These are phyloP conservation scores for Fusarium keratoplasticum DNA, from an alignment of 2,329 filamentous ascomycete species.

Conservation along the genomic window DNA sequence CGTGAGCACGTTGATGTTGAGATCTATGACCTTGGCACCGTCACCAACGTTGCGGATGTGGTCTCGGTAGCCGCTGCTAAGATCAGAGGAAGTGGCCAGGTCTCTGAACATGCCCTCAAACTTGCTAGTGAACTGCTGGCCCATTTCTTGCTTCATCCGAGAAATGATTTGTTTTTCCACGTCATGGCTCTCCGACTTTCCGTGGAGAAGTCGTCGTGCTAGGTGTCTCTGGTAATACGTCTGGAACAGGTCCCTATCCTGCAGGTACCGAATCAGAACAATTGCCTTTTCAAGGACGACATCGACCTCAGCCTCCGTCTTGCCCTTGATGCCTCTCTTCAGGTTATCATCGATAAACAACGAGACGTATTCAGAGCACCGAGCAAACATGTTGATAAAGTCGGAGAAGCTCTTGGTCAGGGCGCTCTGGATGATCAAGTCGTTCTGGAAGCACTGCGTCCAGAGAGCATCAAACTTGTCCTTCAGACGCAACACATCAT, in stretches of 20 bases:
- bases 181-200: slow-evolving; percentile 89
- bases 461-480: slow-evolving; percentile 89
- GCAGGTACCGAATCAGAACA: slow-evolving; percentile 85
- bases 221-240: slow-evolving; percentile 98
- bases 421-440: slow-evolving; percentile 82
- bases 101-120: slow-evolving; percentile 99
- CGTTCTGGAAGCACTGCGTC: slow-evolving; percentile 76
- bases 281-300: slow-evolving; percentile 89
- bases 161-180: slow-evolving; percentile 96
- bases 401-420: slow-evolving; percentile 89
- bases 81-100: slow-evolving; percentile 86
- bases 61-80: slow-evolving; percentile 80
- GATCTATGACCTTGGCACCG: slow-evolving; percentile 70
- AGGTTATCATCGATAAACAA: slow-evolving; percentile 97
- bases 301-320: slow-evolving; percentile 90
- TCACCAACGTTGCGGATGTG: slow-evolving; percentile 68
- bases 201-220: slow-evolving; percentile 85
- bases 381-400: slow-evolving; percentile 90
- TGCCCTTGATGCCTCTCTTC: slow-evolving; percentile 92
- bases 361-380: slow-evolving; percentile 92
- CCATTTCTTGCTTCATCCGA: slow-evolving; percentile 96
- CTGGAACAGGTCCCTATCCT: slow-evolving; percentile 95
- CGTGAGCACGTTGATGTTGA: slow-evolving; percentile 87
- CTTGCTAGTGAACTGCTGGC: slow-evolving; percentile 92
- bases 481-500: slow-evolving; percentile 87